Percentiles rank a stretch among this genome's conserved stretches.
phyloP scores from a whole-genome alignment of 108 stramenopile genomes.

The Craspedostauros australis region DNA sequence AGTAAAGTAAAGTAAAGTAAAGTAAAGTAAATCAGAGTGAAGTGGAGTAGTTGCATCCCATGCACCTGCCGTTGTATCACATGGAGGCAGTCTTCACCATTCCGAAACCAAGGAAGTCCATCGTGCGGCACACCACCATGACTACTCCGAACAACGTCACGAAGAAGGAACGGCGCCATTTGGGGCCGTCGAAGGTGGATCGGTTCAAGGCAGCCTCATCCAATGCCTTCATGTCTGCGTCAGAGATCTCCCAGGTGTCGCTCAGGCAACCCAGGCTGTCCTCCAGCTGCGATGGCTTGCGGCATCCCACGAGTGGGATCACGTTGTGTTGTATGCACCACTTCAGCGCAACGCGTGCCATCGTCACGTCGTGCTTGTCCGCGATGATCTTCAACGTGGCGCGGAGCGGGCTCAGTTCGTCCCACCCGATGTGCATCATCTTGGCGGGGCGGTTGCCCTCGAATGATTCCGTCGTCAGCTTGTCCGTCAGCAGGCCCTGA shows the following conservation, averaged over 20 bases:
- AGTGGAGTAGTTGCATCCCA: no score
- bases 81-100: no score
- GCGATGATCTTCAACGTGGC: conserved; percentile 29
- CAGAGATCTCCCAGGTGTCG: conserved; percentile 36
- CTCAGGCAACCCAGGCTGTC: conserved; percentile 45
- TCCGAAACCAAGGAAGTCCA: no score
- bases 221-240: conserved; percentile 37
- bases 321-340: conserved; percentile 58
- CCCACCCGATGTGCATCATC: conserved; percentile 49
- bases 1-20: no score
- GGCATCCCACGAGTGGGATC: conserved; percentile 66
- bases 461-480: conserved; percentile 43
- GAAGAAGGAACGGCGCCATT: no score
- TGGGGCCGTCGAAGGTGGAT: no score
- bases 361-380: conserved; percentile 32
- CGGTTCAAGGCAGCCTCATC: no score
- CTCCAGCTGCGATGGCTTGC: conserved; percentile 38
- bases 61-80: no score
- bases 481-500: conserved; percentile 66
- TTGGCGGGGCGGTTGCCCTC: conserved; percentile 46
- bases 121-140: no score
- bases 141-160: no score
- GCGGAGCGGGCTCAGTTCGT: conserved; percentile 41
- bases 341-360: conserved; percentile 76
- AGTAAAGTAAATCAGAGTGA: no score